Base-by-base conservation (phyloP, 73 alveolate genomes). In the Blepharisma stoltei region DNA sequence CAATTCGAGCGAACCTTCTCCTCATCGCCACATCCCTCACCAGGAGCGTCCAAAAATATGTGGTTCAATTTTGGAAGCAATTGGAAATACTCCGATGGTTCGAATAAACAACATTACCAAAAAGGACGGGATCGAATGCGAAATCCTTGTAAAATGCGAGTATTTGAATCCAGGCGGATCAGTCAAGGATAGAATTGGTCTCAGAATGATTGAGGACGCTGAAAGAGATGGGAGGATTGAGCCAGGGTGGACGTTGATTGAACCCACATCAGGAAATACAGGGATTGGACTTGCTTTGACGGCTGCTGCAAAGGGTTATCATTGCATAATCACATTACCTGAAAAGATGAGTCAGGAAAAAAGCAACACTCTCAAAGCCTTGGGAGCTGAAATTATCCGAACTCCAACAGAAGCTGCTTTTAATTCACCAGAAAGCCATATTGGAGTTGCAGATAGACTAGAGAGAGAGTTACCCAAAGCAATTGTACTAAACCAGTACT, bases 231-330 rank as follows among this genome's bases (percentile, higher is more conserved):
- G 98, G 23, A 88, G 88, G 80, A 69, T 96, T 65, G 55, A 90
- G 78, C 88, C 84, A 68, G 95, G 95, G 49, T 93, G 88, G 69
- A 94, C 89, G 8, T 80, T 96, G 67, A 87, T 96, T 55, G 99
- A 96, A 75, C 98, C 99, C 23, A 96, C 98, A 9, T 77, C 94
- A 78, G 99, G 99, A 6, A 96, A 96, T 79, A 96, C 99, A 5
- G 99, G 99, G 75, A 87, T 96, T 45, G 99, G 99, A 6, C 87
- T 94, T 8, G 90, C 98, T 54, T 82, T 95, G 91, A 93, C 95
- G 54, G 96, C 98, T 55, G 98, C 97, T 7, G 94, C 90, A 55
- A 96, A 85, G 79, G 99, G 99, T 14, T 94, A 94, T 79, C 93
- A 86, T 48, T 81, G 92, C 86, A 89, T 96, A 52, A 90, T 92